phyloP scores from a whole-genome alignment of 345 rosid species.

The Heritiera littoralis region DNA sequence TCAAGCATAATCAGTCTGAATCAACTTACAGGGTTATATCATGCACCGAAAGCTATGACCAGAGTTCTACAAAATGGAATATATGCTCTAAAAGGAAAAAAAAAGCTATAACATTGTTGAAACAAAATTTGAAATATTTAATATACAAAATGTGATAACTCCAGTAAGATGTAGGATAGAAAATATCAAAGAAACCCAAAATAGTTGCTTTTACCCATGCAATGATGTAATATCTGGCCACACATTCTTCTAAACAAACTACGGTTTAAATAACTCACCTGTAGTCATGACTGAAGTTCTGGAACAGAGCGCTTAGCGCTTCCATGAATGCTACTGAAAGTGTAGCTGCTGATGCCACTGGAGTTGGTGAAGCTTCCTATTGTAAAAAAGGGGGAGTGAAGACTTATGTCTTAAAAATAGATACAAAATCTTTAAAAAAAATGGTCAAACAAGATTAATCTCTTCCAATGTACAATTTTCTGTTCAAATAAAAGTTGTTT shows the following conservation, averaged over 20 bases:
- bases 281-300: conserved; percentile 82
- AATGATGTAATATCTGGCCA: conserved; percentile 16
- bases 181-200: background rate
- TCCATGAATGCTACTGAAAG: conserved; percentile 97
- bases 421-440: background rate
- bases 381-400: conserved; percentile 11
- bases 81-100: background rate
- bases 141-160: background rate
- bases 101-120: background rate
- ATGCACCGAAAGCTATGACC: background rate
- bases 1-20: background rate
- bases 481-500: background rate
- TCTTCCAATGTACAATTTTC: background rate
- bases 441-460: background rate
- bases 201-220: background rate
- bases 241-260: conserved; percentile 13
- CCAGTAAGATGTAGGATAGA: background rate
- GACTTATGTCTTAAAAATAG: background rate
- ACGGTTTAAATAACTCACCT: conserved; percentile 51
- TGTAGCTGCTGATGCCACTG: conserved; percentile 94
- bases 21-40: conserved; percentile 10
- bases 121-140: background rate
- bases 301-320: conserved; percentile 79
- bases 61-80: conserved; percentile 7
- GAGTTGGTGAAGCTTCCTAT: conserved; percentile 93